Percentiles rank a stretch among this genome's conserved stretches.
Conservation (phyloP, 495 filamentous ascomycete genomes). For the Xylaria cubensis region DNA sequence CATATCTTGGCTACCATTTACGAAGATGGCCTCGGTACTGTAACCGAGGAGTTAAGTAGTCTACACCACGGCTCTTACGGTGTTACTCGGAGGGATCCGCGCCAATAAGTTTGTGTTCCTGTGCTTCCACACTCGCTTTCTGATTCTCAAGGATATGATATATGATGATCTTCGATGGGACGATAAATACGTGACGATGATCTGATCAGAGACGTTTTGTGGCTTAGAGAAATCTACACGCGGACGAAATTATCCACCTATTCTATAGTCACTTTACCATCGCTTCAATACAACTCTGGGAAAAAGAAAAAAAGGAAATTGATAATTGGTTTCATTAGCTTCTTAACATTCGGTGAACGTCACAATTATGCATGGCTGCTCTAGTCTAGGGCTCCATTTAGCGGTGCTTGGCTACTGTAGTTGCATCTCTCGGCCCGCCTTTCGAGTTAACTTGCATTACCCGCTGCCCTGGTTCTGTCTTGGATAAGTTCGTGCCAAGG, state of each 20-base stretch:
- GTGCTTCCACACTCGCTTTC: not conserved
- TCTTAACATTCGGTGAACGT: constrained; percentile 5
- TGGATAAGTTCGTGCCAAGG: constrained; percentile 3
- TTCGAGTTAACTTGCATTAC: not conserved
- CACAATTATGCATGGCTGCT: not conserved
- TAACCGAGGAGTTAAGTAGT: not conserved
- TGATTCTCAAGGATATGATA: not conserved
- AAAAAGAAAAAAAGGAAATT: not conserved
- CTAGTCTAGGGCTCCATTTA: not conserved
- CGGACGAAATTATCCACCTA: not conserved
- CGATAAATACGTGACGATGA: constrained; percentile 1
- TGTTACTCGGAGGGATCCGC: not conserved
- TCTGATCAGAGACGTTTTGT: not conserved
- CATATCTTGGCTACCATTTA: not conserved
- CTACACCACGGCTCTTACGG: not conserved
- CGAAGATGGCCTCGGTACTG: not conserved
- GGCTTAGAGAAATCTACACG: not conserved
- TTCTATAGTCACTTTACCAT: not conserved
- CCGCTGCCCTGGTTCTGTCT: not conserved
- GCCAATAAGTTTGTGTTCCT: not conserved
- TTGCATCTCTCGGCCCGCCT: not conserved
- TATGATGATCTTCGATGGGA: not conserved
- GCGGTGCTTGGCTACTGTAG: not conserved
- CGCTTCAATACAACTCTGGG: too few relatives aligned
- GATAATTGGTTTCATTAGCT: not conserved